Percentiles rank a stretch among this genome's conserved stretches.
Conservation (phyloP, 2,329 filamentous ascomycete genomes). For the Sporothrix dimorphospora region DNA sequence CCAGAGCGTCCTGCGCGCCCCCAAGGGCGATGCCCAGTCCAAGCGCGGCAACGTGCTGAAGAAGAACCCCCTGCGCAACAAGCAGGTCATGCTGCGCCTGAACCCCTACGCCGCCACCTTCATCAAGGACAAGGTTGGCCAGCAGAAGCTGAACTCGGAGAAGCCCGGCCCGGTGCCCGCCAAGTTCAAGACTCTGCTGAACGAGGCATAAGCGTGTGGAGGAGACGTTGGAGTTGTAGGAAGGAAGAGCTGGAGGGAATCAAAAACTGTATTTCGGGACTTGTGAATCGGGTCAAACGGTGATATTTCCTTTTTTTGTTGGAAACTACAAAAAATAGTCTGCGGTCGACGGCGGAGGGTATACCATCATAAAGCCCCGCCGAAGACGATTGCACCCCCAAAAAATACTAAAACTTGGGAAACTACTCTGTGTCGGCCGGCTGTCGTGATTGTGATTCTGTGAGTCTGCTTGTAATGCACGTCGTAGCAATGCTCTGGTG, state of each 20-base stretch:
- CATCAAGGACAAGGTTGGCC: constrained; percentile 80
- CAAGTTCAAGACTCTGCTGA: constrained; percentile 38
- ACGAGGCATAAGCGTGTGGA: constrained; percentile 34
- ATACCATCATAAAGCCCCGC: constrained; percentile 5
- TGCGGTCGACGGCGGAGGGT: constrained; percentile 5
- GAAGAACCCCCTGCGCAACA: constrained; percentile 99
- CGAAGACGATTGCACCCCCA: constrained; percentile 6
- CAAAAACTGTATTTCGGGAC: constrained; percentile 5
- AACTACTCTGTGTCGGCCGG: constrained; percentile 6
- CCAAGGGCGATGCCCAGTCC: constrained; percentile 86
- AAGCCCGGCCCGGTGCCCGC: constrained; percentile 36
- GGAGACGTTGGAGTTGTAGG: background rate
- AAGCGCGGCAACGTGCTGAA: constrained; percentile 94
- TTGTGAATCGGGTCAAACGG: constrained; percentile 4
- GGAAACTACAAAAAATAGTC: constrained; percentile 12
- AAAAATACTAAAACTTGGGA: constrained; percentile 33
- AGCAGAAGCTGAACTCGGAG: constrained; percentile 55
- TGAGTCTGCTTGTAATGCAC: too few species aligned
- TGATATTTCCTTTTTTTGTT: constrained; percentile 15
- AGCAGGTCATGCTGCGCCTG: constrained; percentile 96
- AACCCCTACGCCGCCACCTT: constrained; percentile 97
- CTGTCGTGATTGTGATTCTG: background rate
- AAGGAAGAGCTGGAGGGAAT: background rate
- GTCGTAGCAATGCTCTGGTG: too few species aligned
- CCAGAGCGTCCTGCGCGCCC: constrained; percentile 90